These are phyloP conservation scores for Erythrobasidium hasegawianum DNA, from an alignment of 1,284 basidiomycete species.

Conservation along the genomic window DNA sequence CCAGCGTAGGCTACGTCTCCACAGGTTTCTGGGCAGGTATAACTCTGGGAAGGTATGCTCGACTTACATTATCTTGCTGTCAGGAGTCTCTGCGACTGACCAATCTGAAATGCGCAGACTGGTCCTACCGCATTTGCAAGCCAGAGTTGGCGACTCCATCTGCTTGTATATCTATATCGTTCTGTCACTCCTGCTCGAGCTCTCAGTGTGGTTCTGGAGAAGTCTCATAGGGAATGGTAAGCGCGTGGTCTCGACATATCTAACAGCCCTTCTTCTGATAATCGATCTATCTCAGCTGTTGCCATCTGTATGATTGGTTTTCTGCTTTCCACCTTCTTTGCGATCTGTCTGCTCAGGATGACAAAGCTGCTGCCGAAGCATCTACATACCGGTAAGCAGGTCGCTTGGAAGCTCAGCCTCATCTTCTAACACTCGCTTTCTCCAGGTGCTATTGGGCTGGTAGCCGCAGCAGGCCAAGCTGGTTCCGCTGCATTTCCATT, in stretches of 20 bases:
- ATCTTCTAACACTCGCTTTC: neutral
- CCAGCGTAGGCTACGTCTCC: conserved; percentile 30
- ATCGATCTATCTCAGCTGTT: conserved; percentile 20
- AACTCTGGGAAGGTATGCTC: neutral
- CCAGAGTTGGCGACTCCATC: conserved; percentile 19
- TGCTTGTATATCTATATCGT: conserved; percentile 27
- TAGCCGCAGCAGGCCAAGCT: conserved; percentile 28
- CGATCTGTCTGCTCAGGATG: conserved; percentile 19
- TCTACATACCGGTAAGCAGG: conserved; percentile 30
- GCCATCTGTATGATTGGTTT: conserved; percentile 34
- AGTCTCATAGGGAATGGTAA: conserved; percentile 32
- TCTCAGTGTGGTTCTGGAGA: conserved; percentile 33
- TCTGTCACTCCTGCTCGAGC: conserved; percentile 27
- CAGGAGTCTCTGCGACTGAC: neutral
- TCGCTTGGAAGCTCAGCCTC: too few species aligned
- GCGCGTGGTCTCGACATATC: too few species aligned
- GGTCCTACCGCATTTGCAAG: conserved; percentile 19
- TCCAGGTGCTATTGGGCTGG: conserved; percentile 30
- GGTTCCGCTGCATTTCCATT: conserved; percentile 26
- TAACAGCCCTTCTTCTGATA: neutral
- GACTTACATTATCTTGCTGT: neutral
- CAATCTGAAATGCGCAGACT: conserved; percentile 7
- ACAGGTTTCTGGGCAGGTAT: conserved; percentile 27
- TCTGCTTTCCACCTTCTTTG: conserved; percentile 30
- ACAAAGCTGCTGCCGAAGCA: conserved; percentile 34